These are phyloP conservation scores for Cladorrhinum sp. DNA, from an alignment of 2,329 filamentous ascomycete genomes.

Conservation along the genomic window DNA sequence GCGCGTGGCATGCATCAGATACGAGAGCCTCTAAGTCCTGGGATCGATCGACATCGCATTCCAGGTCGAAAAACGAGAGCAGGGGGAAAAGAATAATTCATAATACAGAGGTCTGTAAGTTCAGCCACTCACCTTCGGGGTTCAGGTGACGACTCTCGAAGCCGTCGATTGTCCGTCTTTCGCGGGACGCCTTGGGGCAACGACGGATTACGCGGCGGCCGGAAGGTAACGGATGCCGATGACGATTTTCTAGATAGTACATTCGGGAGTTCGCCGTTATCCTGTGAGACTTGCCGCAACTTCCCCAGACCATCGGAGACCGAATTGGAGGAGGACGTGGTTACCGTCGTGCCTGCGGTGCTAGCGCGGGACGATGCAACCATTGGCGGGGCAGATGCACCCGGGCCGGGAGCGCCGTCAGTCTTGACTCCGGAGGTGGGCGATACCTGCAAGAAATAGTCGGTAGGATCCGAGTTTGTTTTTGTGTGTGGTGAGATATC, in stretches of 20 bases:
- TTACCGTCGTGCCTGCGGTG: constrained; percentile 24
- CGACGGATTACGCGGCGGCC: constrained; percentile 40
- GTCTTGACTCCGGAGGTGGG: constrained; percentile 10
- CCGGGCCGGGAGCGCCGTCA: constrained; percentile 9
- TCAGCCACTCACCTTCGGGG: constrained; percentile 44
- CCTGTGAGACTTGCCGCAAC: constrained; percentile 29
- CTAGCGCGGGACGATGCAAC: constrained; percentile 23
- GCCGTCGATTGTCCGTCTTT: constrained; percentile 41
- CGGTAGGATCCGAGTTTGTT: constrained; percentile 20
- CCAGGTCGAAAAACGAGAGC: neutral
- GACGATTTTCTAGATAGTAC: constrained; percentile 44
- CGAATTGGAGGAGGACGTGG: constrained; percentile 19
- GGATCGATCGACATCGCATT: neutral
- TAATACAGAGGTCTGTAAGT: neutral
- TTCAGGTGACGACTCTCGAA: constrained; percentile 47
- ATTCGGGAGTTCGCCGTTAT: constrained; percentile 36
- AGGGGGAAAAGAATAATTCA: neutral
- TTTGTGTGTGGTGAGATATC: constrained; percentile 44
- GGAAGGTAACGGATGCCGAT: constrained; percentile 47
- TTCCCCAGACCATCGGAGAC: constrained; percentile 16
- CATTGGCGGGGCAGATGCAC: constrained; percentile 9
- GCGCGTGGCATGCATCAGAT: neutral
- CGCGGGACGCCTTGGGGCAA: constrained; percentile 49
- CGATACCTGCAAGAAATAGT: constrained; percentile 28
- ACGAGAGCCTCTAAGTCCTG: neutral